Percentiles rank a stretch among this genome's conserved stretches.
phyloP scores from a whole-genome alignment of 345 rosid species.

The Rhizophora mangle region DNA sequence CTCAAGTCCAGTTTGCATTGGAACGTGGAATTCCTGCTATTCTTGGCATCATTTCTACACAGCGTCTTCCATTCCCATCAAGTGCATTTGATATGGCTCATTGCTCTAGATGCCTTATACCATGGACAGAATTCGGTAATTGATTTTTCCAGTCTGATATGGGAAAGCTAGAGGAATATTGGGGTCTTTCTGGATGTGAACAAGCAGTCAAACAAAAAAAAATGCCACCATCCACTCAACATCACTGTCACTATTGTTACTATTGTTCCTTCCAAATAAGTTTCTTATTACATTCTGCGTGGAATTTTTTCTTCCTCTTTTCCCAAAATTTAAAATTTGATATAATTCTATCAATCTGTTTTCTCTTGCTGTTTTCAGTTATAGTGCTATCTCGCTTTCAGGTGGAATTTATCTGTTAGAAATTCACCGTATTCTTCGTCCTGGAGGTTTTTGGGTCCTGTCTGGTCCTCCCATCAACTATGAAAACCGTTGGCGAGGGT shows the following conservation, averaged over 20 bases:
- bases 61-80: constrained; percentile 95
- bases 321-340: not conserved
- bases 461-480: constrained; percentile 99
- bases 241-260: no score
- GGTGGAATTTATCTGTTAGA: constrained; percentile 96
- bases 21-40: constrained; percentile 99
- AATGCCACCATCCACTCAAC: no score
- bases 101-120: constrained; percentile 99
- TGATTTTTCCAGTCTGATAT: not conserved
- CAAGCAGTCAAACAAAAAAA: no score
- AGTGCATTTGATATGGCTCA: constrained; percentile 98
- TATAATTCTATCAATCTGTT: not conserved
- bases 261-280: no score
- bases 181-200: not conserved
- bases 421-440: constrained; percentile 86
- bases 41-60: constrained; percentile 95
- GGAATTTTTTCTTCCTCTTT: not conserved
- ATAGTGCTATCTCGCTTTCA: constrained; percentile 27
- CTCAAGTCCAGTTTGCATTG: constrained; percentile 96
- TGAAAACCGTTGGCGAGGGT: constrained; percentile 86
- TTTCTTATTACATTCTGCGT: no score
- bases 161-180: not conserved
- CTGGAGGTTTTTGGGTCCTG: constrained; percentile 98
- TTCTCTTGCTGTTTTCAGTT: constrained; percentile 12
- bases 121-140: constrained; percentile 98